These are phyloP conservation scores for Penicillium sp. DNA, from an alignment of 2,329 filamentous ascomycete species.

Conservation along the genomic window DNA sequence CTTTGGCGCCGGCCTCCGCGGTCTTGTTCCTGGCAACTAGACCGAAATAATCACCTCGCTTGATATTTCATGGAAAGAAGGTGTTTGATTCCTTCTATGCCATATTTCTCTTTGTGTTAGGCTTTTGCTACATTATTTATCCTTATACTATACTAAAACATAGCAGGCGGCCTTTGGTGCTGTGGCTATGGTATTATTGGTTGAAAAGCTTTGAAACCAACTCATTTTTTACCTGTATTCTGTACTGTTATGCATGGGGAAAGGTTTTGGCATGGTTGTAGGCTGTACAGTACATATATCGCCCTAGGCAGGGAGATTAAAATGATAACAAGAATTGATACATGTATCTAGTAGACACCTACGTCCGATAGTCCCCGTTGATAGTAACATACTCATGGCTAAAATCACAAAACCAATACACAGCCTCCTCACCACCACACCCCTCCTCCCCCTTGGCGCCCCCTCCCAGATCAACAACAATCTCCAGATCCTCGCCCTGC, in stretches of 20 bases:
- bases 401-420: constrained; percentile 65
- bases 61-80: background rate
- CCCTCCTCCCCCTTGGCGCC: constrained; percentile 38
- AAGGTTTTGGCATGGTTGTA: background rate
- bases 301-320: background rate
- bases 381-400: constrained; percentile 68
- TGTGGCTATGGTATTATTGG: background rate
- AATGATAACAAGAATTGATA: background rate
- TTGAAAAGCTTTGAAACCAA: background rate
- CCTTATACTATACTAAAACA: background rate
- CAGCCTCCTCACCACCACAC: constrained; percentile 49
- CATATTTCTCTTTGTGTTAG: background rate
- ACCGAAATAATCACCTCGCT: background rate
- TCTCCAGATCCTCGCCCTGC: constrained; percentile 60
- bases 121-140: background rate
- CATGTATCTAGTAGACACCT: constrained; percentile 16
- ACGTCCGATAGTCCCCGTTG: constrained; percentile 65
- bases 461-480: constrained; percentile 57
- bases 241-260: background rate
- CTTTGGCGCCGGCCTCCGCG: constrained; percentile 68
- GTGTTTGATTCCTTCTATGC: background rate
- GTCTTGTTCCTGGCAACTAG: constrained; percentile 54
- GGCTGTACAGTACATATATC: background rate
- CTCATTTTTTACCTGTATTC: background rate
- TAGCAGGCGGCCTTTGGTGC: background rate